Conservation (phyloP, 176 grass and related monocot species). For the Otatea glauca region DNA sequence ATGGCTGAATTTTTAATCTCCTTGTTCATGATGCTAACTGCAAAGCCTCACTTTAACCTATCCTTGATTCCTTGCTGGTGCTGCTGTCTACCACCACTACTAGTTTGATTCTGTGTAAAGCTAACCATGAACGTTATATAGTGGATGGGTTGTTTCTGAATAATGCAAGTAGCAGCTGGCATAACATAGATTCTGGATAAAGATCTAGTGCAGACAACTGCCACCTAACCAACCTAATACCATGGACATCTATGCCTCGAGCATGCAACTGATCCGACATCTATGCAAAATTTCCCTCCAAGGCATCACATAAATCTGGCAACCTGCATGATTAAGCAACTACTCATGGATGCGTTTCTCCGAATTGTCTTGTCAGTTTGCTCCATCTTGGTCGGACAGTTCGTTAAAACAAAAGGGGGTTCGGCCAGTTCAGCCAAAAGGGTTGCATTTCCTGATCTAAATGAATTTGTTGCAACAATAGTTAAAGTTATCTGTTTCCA, state of each 20-base stretch:
- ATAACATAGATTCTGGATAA: conserved; percentile 45
- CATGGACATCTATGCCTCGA: conserved; percentile 27
- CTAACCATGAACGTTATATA: neutral
- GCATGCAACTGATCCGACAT: neutral
- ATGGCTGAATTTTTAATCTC: neutral
- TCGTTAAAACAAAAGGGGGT: conserved; percentile 5
- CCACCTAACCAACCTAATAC: neutral
- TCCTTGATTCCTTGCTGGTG: neutral
- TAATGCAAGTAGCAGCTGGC: neutral
- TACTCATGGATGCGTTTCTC: neutral
- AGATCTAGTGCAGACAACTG: conserved; percentile 28
- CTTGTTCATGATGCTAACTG: neutral
- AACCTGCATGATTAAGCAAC: conserved; percentile 12
- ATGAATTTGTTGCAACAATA: neutral
- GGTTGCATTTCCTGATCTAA: neutral
- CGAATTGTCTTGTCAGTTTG: conserved; percentile 4
- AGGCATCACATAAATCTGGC: neutral
- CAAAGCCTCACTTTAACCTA: neutral
- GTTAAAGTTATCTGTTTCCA: conserved; percentile 19
- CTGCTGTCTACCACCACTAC: neutral
- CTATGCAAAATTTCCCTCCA: neutral
- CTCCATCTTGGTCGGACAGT: neutral
- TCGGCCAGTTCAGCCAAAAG: conserved; percentile 19
- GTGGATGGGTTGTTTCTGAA: conserved; percentile 26
- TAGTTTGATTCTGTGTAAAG: neutral